Evolutionary conservation across 495 filamentous ascomycete species (phyloP), one percentile per base, ranked within the genome.

Genomic region (Parathielavia hyrcaniae): DNA sequence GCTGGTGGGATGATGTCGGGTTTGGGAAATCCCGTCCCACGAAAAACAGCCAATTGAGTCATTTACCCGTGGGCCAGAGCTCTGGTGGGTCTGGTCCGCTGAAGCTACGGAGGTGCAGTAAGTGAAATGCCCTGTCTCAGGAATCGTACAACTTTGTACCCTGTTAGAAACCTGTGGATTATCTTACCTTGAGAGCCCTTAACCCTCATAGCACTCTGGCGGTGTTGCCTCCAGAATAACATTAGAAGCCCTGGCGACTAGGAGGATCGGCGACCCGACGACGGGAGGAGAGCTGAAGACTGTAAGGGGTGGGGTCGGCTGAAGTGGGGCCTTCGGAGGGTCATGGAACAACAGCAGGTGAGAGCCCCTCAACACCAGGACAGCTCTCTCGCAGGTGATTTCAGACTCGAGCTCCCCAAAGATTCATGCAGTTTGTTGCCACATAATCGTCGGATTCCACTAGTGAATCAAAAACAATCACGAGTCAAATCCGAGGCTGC

Each of bases 21-120:
- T 19, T 39, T 20, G 14, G 0, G 14, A 50, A 5, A 38, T 19
- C 3, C 3, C 2, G 32, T 19, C 3, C 3, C 2, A 12, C 36
- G 2, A 11, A 39, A 39, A 12, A 35, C 22, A 9, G 35, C 36
- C 39, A 38, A 38, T 56, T 60, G 53, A 60, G 53, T 45, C 59
- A 59, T 62, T 54, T 58, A 55, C 32, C 32, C n/a, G n/a, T n/a
- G n/a, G 22, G 23, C 38, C 35, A 17, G 6, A 44, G 55, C 39
- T 58, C 16, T 10, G 55, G 22, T 23, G 35, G 36, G 46, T 17
- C 32, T 53, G 19, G n/a, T n/a, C n/a, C n/a, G n/a, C n/a, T n/a
- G n/a, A n/a, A n/a, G n/a, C n/a, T n/a, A n/a, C n/a, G n/a, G n/a
- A n/a, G n/a, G n/a, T n/a, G n/a, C n/a, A n/a, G n/a, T n/a, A n/a